These are phyloP conservation scores for Fusarium nygamai DNA, from an alignment of 2,329 filamentous ascomycete genomes.

Conservation along the genomic window DNA sequence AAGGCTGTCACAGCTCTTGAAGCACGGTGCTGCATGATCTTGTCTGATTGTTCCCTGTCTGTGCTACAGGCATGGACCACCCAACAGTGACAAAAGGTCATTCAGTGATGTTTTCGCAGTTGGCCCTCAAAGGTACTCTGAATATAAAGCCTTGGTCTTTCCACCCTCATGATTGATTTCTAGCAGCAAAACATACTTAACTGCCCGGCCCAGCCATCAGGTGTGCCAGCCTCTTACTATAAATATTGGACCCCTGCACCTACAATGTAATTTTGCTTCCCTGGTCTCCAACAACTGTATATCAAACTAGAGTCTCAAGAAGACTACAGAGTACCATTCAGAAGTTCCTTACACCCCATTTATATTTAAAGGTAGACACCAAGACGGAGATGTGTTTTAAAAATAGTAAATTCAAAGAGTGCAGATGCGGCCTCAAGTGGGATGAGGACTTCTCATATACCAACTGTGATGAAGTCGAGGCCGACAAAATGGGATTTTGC, in stretches of 20 bases:
- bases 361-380: fast-evolving
- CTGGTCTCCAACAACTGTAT: too few species aligned
- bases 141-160: fast-evolving
- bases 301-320: fast-evolving
- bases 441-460: not conserved
- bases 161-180: fast-evolving
- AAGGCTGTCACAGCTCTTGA: fast-evolving
- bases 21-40: too few species aligned
- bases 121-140: not conserved
- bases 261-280: not conserved
- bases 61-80: fast-evolving
- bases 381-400: not conserved
- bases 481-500: not conserved
- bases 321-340: too few species aligned
- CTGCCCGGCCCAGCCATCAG: too few species aligned
- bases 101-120: not conserved
- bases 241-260: too few species aligned
- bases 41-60: not conserved
- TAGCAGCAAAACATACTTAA: not conserved
- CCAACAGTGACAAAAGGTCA: not conserved
- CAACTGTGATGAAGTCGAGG: not conserved
- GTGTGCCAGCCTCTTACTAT: fast-evolving
- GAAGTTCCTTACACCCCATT: fast-evolving
- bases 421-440: not conserved
- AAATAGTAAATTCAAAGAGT: not conserved